Evolutionary conservation across 2,329 filamentous ascomycete species (phyloP).

Genomic region (Colletotrichum noveboracense): DNA sequence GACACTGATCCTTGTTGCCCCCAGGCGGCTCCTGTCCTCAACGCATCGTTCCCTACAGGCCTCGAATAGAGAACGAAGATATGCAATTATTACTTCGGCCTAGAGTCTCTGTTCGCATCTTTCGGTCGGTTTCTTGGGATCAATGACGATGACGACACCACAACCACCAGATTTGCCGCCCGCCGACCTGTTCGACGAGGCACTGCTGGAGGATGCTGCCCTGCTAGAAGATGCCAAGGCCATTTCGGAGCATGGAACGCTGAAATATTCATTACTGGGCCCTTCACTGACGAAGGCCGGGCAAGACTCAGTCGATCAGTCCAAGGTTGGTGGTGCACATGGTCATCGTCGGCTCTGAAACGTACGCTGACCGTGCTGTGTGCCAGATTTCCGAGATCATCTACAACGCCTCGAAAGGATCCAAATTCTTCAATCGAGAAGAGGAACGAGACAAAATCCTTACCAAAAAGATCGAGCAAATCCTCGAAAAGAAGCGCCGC

Average conservation of each 20-base stretch:
- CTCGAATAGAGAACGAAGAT: neutral
- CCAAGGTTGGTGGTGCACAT: constrained; percentile 60
- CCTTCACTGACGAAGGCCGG: constrained; percentile 94
- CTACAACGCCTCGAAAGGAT: constrained; percentile 94
- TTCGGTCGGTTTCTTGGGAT: neutral
- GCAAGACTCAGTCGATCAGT: constrained; percentile 91
- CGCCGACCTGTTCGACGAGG: neutral
- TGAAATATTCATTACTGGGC: constrained; percentile 90
- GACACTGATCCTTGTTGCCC: neutral
- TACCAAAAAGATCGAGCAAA: constrained; percentile 84
- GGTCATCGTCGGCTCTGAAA: neutral
- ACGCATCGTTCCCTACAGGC: neutral
- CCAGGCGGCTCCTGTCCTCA: neutral
- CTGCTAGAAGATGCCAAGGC: neutral
- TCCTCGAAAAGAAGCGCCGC: constrained; percentile 75
- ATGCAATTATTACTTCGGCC: neutral
- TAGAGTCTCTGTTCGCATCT: neutral
- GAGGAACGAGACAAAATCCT: constrained; percentile 81
- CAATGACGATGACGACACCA: constrained; percentile 20
- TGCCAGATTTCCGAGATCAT: constrained; percentile 90
- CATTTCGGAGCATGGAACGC: constrained; percentile 53
- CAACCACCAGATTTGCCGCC: neutral
- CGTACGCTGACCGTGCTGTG: neutral
- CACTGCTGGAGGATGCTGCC: neutral
- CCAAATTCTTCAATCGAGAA: constrained; percentile 94